Evolutionary conservation across 2,329 filamentous ascomycete genomes (phyloP).

Genomic region (Beauveria pseudobassiana): DNA sequence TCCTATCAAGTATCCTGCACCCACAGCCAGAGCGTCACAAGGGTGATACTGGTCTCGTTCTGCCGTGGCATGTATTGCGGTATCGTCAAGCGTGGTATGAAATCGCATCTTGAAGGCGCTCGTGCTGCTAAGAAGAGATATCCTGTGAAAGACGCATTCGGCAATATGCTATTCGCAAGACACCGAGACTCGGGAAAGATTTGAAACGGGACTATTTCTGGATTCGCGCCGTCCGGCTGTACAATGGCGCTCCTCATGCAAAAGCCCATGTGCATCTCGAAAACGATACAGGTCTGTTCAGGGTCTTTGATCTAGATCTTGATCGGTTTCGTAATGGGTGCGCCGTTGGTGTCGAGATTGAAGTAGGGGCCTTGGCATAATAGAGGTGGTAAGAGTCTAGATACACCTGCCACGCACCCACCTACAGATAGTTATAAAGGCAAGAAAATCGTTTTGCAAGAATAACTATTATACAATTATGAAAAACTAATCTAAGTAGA

Average conservation of each 20-base stretch:
- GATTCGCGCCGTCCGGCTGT: constrained; percentile 7
- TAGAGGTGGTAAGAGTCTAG: no score
- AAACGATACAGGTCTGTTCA: constrained; percentile 11
- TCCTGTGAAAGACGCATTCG: no score
- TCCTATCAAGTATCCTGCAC: constrained; percentile 15
- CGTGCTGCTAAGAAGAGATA: background rate
- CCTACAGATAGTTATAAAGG: no score
- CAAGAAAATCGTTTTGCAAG: no score
- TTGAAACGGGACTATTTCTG: constrained; percentile 8
- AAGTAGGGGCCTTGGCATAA: no score
- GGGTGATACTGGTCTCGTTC: constrained; percentile 10
- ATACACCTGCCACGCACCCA: no score
- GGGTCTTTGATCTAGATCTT: constrained; percentile 14
- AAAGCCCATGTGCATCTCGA: constrained; percentile 11
- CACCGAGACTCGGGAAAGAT: constrained; percentile 11
- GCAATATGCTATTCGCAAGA: constrained; percentile 9
- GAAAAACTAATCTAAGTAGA: no score
- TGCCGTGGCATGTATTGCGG: constrained; percentile 12
- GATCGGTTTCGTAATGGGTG: no score
- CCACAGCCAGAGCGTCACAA: constrained; percentile 17
- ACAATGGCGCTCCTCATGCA: constrained; percentile 9
- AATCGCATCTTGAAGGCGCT: background rate
- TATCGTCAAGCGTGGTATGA: constrained; percentile 14
- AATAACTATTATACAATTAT: no score
- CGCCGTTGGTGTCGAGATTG: no score